Base-by-base conservation (phyloP, 2,329 filamentous ascomycete species). In the Exophiala lecanii-corni region DNA sequence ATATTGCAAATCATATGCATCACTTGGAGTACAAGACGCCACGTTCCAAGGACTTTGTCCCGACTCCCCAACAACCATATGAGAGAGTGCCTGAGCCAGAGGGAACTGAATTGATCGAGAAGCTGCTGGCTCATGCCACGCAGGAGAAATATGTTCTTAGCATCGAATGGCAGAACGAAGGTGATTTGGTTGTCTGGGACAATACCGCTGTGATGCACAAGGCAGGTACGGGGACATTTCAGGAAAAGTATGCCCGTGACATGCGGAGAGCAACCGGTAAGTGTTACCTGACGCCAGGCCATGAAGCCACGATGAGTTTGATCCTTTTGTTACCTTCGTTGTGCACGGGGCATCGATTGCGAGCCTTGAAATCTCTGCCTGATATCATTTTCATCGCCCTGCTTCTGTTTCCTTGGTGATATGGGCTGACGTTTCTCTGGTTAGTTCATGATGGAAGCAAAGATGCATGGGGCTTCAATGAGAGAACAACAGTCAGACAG, bases 111-210 rank as follows among this genome's bases (percentile, higher is more conserved):
- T 45, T 71, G 17, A 56, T 71, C 4, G 53, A 59, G 18, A 54
- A 57, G 9, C 48, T 72, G 30, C 50, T 72, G 28, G 53, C 55
- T 2, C 73, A 77, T 55, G 69, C 65, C 0, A 70, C 67, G 4
- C 69, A 74, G 59, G 57, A 64, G 1, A 71, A 72, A 54, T 74
- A 74, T 51, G 57, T 66, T 0, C 45, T 71, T 5, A 64, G 61
- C 4, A 64, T 78, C 3, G 57, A 63, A 30, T 81, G 75, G 76
- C 50, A 69, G 19, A 55, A 68, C 5, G 54, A 60, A 0, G 68
- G 73, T 0, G 77, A 80, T 54, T 35, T 80, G 43, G 57, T 80
- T 12, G 65, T 76, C 13, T 81, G 78, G 77, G 77, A 81, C 52
- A 81, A 81, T 55, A 72, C 73, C 0, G 70, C 66, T 36, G 71